phyloP scores from a whole-genome alignment of 208 protist genomes.

The Acanthamoeba sp. region DNA sequence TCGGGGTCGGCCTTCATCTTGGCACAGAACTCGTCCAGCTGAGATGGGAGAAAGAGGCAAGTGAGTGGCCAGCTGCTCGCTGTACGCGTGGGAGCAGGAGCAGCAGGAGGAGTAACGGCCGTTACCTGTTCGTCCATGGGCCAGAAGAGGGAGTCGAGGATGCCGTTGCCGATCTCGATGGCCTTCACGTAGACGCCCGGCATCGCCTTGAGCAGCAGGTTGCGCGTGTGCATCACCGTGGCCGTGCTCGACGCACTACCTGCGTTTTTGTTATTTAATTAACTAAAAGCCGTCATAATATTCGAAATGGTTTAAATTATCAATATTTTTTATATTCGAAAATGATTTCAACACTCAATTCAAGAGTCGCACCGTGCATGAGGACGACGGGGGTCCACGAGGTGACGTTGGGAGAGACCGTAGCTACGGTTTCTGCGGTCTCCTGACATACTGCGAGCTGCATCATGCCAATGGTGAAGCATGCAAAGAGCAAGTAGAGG shows the following conservation, averaged over 20 bases:
- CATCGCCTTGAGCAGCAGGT: constrained; percentile 1
- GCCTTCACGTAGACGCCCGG: constrained; percentile 65
- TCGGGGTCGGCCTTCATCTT: constrained; percentile 4
- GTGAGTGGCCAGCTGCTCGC: no score
- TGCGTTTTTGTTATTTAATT: background rate
- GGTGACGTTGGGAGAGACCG: background rate
- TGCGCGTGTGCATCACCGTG: constrained; percentile 48
- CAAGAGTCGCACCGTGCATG: constrained; percentile 16
- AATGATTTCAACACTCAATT: no score
- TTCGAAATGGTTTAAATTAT: background rate
- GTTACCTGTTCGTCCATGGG: constrained; percentile 32
- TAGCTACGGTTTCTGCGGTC: background rate
- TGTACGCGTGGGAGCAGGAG: no score
- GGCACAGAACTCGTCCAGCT: constrained; percentile 17
- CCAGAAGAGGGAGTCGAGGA: constrained; percentile 64
- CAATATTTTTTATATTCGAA: background rate
- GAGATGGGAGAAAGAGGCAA: background rate
- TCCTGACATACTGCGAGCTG: background rate
- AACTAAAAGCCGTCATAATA: background rate
- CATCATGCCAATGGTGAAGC: background rate
- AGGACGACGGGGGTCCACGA: constrained; percentile 19
- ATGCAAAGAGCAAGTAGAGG: background rate
- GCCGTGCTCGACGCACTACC: constrained; percentile 33
- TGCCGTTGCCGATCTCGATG: constrained; percentile 70
- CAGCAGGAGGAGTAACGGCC: no score